phyloP scores from a whole-genome alignment of 225 moss, liverwort and hornwort genomes.

The Sphagnum tenellum region DNA sequence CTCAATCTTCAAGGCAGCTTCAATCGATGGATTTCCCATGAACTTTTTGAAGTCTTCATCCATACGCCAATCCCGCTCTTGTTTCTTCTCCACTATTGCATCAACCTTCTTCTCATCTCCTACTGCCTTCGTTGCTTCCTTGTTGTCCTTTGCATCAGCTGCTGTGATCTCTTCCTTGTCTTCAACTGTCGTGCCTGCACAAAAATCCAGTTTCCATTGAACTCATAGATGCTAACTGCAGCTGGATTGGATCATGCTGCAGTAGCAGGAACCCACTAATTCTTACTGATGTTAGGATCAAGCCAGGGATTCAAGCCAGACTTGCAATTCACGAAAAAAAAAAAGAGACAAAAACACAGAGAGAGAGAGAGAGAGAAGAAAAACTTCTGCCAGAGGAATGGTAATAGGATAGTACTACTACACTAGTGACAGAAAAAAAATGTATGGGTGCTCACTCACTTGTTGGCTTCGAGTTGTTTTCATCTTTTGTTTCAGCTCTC shows the following conservation, averaged over 20 bases:
- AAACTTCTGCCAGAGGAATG: background rate
- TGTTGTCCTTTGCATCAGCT: slow-evolving; percentile 11
- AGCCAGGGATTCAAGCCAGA: background rate
- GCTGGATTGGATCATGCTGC: no score
- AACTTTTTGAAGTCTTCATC: slow-evolving; percentile 82
- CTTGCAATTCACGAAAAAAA: background rate
- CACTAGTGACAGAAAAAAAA: background rate
- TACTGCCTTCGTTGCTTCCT: slow-evolving; percentile 11
- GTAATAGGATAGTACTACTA: background rate
- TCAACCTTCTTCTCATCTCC: slow-evolving; percentile 19
- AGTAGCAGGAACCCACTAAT: background rate
- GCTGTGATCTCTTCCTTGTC: slow-evolving; percentile 12
- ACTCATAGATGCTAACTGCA: no score
- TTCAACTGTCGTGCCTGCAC: slow-evolving; percentile 29
- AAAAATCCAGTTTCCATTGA: background rate
- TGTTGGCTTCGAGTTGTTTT: slow-evolving; percentile 41
- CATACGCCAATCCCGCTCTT: slow-evolving; percentile 77
- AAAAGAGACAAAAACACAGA: background rate
- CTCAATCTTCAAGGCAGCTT: slow-evolving; percentile 85
- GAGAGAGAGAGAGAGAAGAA: background rate
- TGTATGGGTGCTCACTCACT: slow-evolving; percentile 9
- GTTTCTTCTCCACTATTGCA: slow-evolving; percentile 44
- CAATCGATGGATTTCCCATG: slow-evolving; percentile 89
- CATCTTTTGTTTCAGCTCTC: slow-evolving; percentile 45
- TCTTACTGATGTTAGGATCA: background rate